Evolutionary conservation across 1,284 basidiomycete genomes (phyloP), one percentile per base, ranked within the genome.

Genomic region (Testicularia cyperi): DNA sequence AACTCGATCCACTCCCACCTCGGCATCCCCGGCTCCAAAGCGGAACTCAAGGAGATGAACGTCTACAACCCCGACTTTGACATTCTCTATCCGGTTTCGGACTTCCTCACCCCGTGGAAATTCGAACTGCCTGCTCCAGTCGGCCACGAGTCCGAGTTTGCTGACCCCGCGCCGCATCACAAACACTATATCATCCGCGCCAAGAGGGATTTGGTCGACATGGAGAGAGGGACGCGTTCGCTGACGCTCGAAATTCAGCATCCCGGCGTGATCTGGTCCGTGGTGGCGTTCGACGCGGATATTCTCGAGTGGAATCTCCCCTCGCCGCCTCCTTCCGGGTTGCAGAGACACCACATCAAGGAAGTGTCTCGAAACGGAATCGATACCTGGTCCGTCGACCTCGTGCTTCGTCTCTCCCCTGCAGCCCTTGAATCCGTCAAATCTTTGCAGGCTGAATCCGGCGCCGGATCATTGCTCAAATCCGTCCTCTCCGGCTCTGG

Each of bases 221-320:
- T 79, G 9, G 77, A 73, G 13, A 81, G 82, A n/a, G 84, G 83
- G 4, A 88, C 86, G 2, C 81, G 91, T 44, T 83, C 80, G 37
- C 75, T 97, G 38, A 86, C 84, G 5, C 74, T 97, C 23, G 79
- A 82, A 32, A 82, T 96, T 32, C 79, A 83, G 32, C 92, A 96
- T 78, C 88, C 89, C 2, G 87, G 86, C 9, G 78, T 92, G 23
- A 92, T 92, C 52, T 92, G 90, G 90, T 87, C 72, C 83, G 90
- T 89, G 1, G 83, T 98, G 41, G 88, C 90, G 0, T 97, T 98
- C 69, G 87, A 92, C 43, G 92, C 90, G 0, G 87, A 95, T 55
- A 88, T 98, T 6, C 77, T 92, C 14, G 79, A 83, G 43, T 97
- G 94, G 94, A 86, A 78, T 49, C 63, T 80, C 4, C 75, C 77